Evolutionary conservation across 2,329 filamentous ascomycete genomes (phyloP).

Genomic region (Xylariaceae sp.): DNA sequence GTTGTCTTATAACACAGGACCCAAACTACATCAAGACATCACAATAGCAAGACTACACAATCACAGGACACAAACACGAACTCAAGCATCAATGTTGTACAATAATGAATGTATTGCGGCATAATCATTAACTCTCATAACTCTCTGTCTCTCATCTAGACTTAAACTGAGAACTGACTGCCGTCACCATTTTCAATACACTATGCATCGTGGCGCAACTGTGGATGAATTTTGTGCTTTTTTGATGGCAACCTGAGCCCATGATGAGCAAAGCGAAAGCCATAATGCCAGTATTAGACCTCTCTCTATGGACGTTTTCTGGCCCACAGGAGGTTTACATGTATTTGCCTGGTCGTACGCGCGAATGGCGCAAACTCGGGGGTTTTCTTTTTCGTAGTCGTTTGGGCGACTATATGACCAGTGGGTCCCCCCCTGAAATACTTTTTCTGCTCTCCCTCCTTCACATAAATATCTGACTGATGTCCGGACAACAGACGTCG

Average conservation of each 20-base stretch:
- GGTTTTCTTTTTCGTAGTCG: background rate
- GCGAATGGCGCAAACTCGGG: background rate
- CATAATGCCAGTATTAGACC: conserved; percentile 1
- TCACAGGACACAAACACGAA: too few relatives aligned
- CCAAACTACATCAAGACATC: too few relatives aligned
- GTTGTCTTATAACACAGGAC: too few relatives aligned
- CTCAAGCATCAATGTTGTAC: too few relatives aligned
- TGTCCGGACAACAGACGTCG: background rate
- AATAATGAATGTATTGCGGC: background rate
- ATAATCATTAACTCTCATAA: background rate
- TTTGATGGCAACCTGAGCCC: background rate
- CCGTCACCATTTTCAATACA: background rate
- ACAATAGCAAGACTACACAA: too few relatives aligned
- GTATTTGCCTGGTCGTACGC: conserved; percentile 4
- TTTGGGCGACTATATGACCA: background rate
- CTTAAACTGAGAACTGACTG: background rate
- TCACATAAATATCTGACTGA: conserved; percentile 3
- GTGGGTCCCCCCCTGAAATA: background rate
- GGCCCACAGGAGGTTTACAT: conserved; percentile 2
- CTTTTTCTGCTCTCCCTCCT: background rate
- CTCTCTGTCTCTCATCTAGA: background rate
- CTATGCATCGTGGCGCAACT: background rate
- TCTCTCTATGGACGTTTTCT: background rate
- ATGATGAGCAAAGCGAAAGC: background rate
- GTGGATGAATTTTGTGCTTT: background rate